phyloP scores from a whole-genome alignment of 306 rosid genomes.

The Astragalus glycyphyllos region DNA sequence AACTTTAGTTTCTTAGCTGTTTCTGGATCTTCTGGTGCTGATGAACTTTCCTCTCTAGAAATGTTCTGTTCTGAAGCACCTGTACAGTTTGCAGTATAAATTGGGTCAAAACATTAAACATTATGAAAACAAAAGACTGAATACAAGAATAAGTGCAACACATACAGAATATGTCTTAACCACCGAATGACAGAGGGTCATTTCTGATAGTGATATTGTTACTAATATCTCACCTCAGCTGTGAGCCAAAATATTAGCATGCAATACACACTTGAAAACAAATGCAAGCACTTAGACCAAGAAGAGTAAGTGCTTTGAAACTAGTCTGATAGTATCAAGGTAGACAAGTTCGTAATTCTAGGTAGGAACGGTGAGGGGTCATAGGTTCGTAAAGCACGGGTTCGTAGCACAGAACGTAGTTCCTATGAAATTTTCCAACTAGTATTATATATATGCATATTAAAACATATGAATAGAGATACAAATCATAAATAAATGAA shows the following conservation, averaged over 20 bases:
- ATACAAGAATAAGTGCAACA: conserved; percentile 1
- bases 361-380: no score
- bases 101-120: conserved; percentile 25
- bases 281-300: not conserved
- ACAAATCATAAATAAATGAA: no score
- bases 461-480: no score
- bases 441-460: no score
- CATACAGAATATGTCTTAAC: conserved; percentile 9
- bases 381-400: no score
- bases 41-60: conserved; percentile 38
- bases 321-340: no score
- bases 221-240: not conserved
- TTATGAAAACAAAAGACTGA: not conserved
- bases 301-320: not conserved
- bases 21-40: conserved; percentile 54
- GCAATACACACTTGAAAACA: conserved; percentile 8
- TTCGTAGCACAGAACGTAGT: no score
- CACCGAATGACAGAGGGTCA: conserved; percentile 26
- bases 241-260: not conserved
- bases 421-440: no score
- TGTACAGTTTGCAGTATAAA: conserved; percentile 36
- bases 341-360: no score
- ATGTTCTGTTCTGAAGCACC: conserved; percentile 52
- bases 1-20: conserved; percentile 59
- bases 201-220: conserved; percentile 2